phyloP scores from a whole-genome alignment of 257 asterid species.

The Solanum dulcamara region DNA sequence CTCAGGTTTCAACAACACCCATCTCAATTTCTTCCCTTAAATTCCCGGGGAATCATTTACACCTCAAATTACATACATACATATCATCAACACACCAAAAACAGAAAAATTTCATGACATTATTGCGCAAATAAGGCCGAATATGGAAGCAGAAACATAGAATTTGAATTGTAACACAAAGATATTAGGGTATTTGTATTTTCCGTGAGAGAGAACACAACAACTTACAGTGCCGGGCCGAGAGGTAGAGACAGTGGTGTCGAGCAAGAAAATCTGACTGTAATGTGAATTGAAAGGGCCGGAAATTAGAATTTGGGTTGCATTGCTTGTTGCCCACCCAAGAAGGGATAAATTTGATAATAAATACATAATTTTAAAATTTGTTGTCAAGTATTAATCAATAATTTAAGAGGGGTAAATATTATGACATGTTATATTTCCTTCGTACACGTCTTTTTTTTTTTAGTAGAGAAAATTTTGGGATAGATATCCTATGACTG shows the following conservation, averaged over 20 bases:
- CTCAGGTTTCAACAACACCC: not conserved
- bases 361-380: too few relatives aligned
- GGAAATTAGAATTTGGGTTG: not conserved
- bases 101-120: not conserved
- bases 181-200: not conserved
- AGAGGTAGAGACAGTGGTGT: not conserved
- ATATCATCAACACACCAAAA: not conserved
- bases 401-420: not conserved
- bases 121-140: not conserved
- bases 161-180: not conserved
- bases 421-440: not conserved
- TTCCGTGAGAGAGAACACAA: not conserved
- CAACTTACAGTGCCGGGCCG: not conserved
- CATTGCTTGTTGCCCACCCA: not conserved
- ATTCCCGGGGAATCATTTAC: not conserved
- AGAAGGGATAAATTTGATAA: too few relatives aligned
- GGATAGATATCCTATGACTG: too few relatives aligned
- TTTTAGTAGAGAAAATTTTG: too few relatives aligned
- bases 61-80: not conserved
- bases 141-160: not conserved
- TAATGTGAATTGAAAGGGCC: not conserved
- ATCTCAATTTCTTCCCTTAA: not conserved
- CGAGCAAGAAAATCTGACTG: not conserved
- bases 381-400: too few relatives aligned
- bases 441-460: too few relatives aligned